Evolutionary conservation across 2,329 filamentous ascomycete genomes (phyloP), one percentile per base, ranked within the genome.

Genomic region (Trichoderma gracile): DNA sequence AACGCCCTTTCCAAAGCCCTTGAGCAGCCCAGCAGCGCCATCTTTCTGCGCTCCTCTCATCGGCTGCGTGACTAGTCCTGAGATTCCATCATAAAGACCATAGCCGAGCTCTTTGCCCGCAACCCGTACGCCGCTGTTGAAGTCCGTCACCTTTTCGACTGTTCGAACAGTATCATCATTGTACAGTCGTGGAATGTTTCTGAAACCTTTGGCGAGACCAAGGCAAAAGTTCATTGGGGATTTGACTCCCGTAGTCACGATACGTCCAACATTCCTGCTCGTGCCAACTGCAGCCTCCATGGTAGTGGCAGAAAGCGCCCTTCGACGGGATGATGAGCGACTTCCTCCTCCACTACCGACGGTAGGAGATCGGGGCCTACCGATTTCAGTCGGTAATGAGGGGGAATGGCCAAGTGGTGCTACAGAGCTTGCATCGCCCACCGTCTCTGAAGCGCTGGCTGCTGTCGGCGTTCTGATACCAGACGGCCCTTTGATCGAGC

Each of bases 151-250:
- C 69, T 91, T 92, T 65, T 92, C 89, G 1, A 85, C 80, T n/a
- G 89, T 89, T 9, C 91, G 84, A 0, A 97, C 87, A 1, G 88
- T 93, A 1, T 91, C 87, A 71, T 96, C 93, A 47, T 93, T 90
- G 73, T 97, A 97, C 1, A 97, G 79, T 69, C 86, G 89, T 0
- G 93, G 93, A 6, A 91, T 89, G 70, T 97, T 97, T 73, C 94
- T 89, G 73, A 97, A 96, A 0, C 93, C 93, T 74, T 90, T 90
- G 0, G 93, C 90, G 43, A 97, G 78, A 0, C 90, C 90, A 47
- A 97, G 78, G 46, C 91, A 91, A 68, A 97, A 89, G 73, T 96
- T 92, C 82, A 95, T 89, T 0, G 93, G 93, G 1, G 89, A 89
- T 70, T 90, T 91, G 65, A 94, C 81, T 5, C 90, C 86, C n/a